Evolutionary conservation across 2,329 filamentous ascomycete species (phyloP).

Genomic region (Stemphylium beticola): DNA sequence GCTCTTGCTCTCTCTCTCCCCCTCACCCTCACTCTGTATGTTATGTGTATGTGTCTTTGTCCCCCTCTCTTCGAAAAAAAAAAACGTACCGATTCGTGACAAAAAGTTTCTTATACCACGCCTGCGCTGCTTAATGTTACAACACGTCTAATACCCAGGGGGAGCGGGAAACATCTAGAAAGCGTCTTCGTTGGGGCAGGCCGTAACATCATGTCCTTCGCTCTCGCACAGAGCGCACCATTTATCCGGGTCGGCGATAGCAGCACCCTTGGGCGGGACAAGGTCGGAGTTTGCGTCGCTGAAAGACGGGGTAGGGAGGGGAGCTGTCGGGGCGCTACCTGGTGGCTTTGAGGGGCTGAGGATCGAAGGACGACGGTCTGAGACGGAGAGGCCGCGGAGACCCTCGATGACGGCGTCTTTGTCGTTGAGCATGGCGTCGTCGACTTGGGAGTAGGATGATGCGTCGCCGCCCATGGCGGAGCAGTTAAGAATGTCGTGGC

Average conservation of each 20-base stretch:
- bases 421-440: conserved; percentile 28
- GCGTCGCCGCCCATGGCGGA: conserved; percentile 78
- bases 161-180: conserved; percentile 44
- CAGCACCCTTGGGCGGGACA: conserved; percentile 43
- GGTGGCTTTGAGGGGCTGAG: conserved; percentile 41
- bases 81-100: too few relatives aligned
- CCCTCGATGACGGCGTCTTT: conserved; percentile 44
- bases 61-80: too few relatives aligned
- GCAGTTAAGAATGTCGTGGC: conserved; percentile 93
- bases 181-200: conserved; percentile 89
- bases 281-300: conserved; percentile 36
- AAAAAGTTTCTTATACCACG: background rate
- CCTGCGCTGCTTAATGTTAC: background rate
- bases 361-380: conserved; percentile 36
- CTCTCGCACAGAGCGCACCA: conserved; percentile 98
- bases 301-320: conserved; percentile 44
- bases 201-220: conserved; percentile 94
- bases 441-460: conserved; percentile 21
- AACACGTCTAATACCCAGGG: background rate
- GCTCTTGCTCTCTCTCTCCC: too few relatives aligned
- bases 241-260: conserved; percentile 72
- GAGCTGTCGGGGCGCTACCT: conserved; percentile 44
- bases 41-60: background rate
- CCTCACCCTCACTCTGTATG: too few relatives aligned
- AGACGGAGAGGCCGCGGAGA: conserved; percentile 42